Percentiles rank a stretch among this genome's conserved stretches.
These are phyloP conservation scores for Trebouxia sp. DNA, from an alignment of 139 green algal genomes.

Conservation along the genomic window DNA sequence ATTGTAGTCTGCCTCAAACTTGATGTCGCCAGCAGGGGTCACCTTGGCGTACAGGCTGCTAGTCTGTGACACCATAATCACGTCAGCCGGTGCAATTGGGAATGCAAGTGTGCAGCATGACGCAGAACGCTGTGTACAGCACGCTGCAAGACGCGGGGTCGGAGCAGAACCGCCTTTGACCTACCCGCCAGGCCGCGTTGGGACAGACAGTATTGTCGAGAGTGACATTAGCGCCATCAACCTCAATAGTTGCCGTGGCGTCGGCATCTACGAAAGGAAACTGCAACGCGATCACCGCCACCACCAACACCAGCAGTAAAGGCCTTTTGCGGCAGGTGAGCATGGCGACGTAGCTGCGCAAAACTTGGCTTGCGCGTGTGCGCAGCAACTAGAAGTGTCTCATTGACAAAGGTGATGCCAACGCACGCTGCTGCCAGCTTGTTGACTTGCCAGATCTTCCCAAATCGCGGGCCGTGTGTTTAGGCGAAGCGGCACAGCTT, in stretches of 20 bases:
- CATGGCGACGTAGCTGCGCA: not conserved
- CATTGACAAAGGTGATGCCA: too few relatives aligned
- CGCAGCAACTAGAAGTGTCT: too few relatives aligned
- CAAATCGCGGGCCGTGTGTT: too few relatives aligned
- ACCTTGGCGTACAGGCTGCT: not conserved
- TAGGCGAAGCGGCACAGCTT: too few relatives aligned
- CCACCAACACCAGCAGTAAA: not conserved
- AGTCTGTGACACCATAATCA: too few relatives aligned
- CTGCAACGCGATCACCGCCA: not conserved
- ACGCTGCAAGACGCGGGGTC: too few relatives aligned
- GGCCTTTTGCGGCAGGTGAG: not conserved
- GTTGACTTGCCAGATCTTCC: too few relatives aligned
- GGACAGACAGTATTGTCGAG: not conserved
- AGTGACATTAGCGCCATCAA: not conserved
- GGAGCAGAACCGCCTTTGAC: not conserved
- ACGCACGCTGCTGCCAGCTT: too few relatives aligned
- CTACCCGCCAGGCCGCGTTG: not conserved
- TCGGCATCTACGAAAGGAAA: not conserved
- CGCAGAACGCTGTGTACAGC: too few relatives aligned
- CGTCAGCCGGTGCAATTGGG: too few relatives aligned
- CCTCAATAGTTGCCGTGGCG: not conserved
- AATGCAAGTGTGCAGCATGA: too few relatives aligned
- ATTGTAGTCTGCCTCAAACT: not conserved
- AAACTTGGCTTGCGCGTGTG: too few relatives aligned
- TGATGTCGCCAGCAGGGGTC: conserved; percentile 2